Evolutionary conservation across 148 eudicot species (phyloP), one percentile per base, ranked within the genome.

Genomic region (Silene uniflora): DNA sequence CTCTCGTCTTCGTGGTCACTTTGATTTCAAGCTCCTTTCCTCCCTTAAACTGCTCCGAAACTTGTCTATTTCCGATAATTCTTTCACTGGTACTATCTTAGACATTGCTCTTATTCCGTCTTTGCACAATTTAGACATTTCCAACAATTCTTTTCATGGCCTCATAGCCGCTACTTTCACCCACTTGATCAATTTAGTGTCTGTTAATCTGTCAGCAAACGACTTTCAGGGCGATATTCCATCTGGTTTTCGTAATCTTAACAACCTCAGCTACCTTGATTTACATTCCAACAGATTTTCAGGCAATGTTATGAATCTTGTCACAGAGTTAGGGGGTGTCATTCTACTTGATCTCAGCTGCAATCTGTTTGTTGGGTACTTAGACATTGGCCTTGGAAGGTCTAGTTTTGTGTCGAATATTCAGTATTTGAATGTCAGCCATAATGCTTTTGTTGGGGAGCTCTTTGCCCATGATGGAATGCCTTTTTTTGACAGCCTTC

Each of bases 381-480:
- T 89, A 73, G 92, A 89, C 65, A 25, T 90, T 67, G 91, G 91
- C 66, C 78, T 87, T 46, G 90, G 84, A 61, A 80, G 72, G 35
- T 74, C 86, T 5, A 81, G 81, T 58, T 90, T 90, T 75, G 74
- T 88, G 32, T 87, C 89, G 35, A 66, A 82, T 67, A 84, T 91
- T 79, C 67, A 56, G 74, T 79, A 87, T 72, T 72, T 91, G 42
- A 87, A 91, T 83, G 81, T 91, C 47, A 91, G 96, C 79, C 74
- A 82, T 62, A 91, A 91, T 68, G 73, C 74, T 76, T 78, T 91
- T 82, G 78, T 29, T 10, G 96, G 92, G 32, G 87, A 86, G 78
- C 88, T 91, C 46, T 87, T 91, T 42, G 67, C 89, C 68, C 89
- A 87, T 79, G 96, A 86, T 84, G 91, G 91, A 56, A 80, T 83